Evolutionary conservation across 257 asterid genomes (phyloP).

Genomic region (Jacaranda copaia): DNA sequence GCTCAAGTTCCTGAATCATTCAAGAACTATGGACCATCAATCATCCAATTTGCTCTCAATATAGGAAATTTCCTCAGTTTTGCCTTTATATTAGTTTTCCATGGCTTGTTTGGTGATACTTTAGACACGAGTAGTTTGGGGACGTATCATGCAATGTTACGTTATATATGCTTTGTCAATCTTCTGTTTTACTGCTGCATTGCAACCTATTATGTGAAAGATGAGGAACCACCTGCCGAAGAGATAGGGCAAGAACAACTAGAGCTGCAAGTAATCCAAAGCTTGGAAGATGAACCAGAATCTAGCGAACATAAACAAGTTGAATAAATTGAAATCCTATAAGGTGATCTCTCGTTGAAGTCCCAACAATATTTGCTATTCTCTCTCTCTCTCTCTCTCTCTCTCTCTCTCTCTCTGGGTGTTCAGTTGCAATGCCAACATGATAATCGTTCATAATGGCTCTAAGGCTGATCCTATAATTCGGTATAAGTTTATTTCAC

Average conservation of each 20-base stretch:
- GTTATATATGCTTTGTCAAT: neutral
- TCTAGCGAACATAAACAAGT: neutral
- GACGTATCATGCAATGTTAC: conserved; percentile 20
- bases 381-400: no score
- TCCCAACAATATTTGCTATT: no score
- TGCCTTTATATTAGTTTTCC: no score
- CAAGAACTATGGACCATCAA: neutral
- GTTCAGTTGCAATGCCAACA: no score
- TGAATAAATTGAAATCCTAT: neutral
- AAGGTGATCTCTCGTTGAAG: no score
- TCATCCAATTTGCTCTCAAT: conserved; percentile 6
- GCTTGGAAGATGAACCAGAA: neutral
- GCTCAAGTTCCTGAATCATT: neutral
- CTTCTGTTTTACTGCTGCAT: conserved; percentile 8
- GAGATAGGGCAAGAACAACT: neutral
- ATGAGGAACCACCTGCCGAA: neutral
- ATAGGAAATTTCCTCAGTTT: conserved; percentile 23
- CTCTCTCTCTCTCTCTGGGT: no score
- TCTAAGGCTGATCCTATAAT: no score
- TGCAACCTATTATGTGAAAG: conserved; percentile 2
- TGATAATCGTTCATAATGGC: no score
- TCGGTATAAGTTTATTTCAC: no score
- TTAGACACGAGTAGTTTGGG: conserved; percentile 8
- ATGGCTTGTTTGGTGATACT: neutral
- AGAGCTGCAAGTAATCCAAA: neutral